Conservation (phyloP, 2,329 filamentous ascomycete genomes). For the Scedosporium dehoogii region DNA sequence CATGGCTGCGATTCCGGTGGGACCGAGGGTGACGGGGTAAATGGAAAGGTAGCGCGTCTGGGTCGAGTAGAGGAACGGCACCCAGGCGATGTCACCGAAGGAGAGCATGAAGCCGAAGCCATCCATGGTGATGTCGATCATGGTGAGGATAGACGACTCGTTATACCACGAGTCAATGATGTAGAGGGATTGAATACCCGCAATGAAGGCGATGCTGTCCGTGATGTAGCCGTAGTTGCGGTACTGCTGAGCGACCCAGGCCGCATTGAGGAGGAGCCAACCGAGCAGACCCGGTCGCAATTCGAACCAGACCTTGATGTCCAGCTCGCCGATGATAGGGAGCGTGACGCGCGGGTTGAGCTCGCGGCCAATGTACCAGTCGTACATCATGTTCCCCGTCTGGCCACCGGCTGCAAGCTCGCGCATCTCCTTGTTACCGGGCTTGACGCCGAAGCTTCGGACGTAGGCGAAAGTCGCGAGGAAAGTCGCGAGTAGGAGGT, state of each 20-base stretch:
- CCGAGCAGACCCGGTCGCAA: constrained; percentile 84
- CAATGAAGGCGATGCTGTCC: constrained; percentile 75
- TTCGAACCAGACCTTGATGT: constrained; percentile 86
- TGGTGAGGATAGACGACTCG: constrained; percentile 82
- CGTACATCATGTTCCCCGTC: constrained; percentile 78
- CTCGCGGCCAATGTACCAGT: constrained; percentile 95
- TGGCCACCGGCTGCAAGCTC: constrained; percentile 75
- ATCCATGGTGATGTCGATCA: constrained; percentile 87
- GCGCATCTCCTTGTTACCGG: constrained; percentile 61
- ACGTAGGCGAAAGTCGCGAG: constrained; percentile 74
- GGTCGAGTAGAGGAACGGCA: constrained; percentile 79
- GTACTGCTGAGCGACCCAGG: constrained; percentile 83
- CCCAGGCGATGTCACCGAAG: constrained; percentile 88
- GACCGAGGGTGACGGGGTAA: constrained; percentile 71
- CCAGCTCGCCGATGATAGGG: constrained; percentile 72
- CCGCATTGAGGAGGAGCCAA: constrained; percentile 77
- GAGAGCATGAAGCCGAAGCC: constrained; percentile 93
- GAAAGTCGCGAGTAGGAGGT: constrained; percentile 63
- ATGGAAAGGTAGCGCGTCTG: constrained; percentile 78
- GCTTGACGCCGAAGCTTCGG: constrained; percentile 69
- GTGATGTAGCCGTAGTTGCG: constrained; percentile 72
- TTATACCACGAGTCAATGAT: constrained; percentile 77
- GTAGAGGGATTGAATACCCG: constrained; percentile 70
- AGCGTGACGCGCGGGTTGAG: constrained; percentile 78
- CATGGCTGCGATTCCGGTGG: constrained; percentile 53